Evolutionary conservation across 179 eudicot species (phyloP), one percentile per base, ranked within the genome.

Genomic region (Spergularia azorica): DNA sequence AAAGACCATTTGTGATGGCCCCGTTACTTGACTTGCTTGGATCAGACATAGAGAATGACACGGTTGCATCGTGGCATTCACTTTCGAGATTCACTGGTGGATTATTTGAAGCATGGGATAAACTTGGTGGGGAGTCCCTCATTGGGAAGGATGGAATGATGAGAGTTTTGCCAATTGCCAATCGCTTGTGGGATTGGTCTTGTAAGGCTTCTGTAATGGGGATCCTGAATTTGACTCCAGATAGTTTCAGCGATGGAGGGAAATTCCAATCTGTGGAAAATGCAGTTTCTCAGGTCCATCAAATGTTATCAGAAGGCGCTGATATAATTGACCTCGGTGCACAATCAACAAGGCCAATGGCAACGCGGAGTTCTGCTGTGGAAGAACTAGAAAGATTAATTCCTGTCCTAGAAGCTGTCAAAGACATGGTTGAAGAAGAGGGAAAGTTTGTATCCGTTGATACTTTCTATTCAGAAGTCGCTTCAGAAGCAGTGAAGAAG

Each of bases 241-340:
- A 95, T 84, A 95, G 99, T 77, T 95, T 95, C 80, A 93, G 99
- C 55, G 99, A 95, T 67, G 99, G 97, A 9, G 97, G 97, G 1
- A 83, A 84, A 80, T 95, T 84, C 70, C 82, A 77, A 21, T 87
- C 90, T 5, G 84, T 86, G 13, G 83, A 91, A 46, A 84, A 86
- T 65, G 97, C 95, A n/a, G 87, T 91, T 73, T 81, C 90, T 70
- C 93, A 82, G 75, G 90, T 78, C 32, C 85, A 72, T 51, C 68
- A 70, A 13, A 86, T 95, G 92, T 73, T 93, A 20, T 85, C 82
- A 17, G 90, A 89, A 38, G 97, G 98, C 3, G 97, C 89, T 39
- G 96, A 95, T 75, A 95, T 95, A 64, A 89, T 93, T 52, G 97
- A 95, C 82, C 80, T 95, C 17, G 98, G 98, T 20, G 97, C 97